Evolutionary conservation across 805 yeast genomes (phyloP).

Genomic region (Starmerella stellata): DNA sequence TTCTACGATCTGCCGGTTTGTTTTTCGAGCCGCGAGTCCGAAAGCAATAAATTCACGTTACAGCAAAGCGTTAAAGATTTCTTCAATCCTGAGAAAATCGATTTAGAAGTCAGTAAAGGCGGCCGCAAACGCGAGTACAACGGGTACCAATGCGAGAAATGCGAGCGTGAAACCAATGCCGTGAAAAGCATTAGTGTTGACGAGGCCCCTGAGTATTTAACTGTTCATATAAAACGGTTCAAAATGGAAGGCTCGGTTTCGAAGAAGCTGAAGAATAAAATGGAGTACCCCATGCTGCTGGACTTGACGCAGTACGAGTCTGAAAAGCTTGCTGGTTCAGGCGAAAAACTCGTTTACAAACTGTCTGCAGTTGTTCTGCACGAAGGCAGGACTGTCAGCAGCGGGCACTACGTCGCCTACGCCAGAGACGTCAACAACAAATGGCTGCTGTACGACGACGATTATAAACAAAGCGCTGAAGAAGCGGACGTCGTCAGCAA

Average conservation of each 20-base stretch:
- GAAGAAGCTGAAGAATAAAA: conserved; percentile 65
- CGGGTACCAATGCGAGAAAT: conserved; percentile 64
- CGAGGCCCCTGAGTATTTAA: conserved; percentile 72
- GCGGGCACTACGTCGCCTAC: conserved; percentile 86
- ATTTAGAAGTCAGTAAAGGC: conserved; percentile 28
- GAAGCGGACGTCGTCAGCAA: conserved; percentile 63
- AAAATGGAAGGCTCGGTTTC: conserved; percentile 51
- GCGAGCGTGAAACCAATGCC: conserved; percentile 62
- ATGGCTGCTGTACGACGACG: conserved; percentile 94
- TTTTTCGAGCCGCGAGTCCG: conserved; percentile 24
- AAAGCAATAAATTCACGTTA: conserved; percentile 37
- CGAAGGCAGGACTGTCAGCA: conserved; percentile 78
- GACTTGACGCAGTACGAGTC: conserved; percentile 44
- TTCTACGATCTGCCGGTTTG: conserved; percentile 82
- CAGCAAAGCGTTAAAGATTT: conserved; percentile 63
- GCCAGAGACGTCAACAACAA: conserved; percentile 81
- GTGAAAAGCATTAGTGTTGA: conserved; percentile 54
- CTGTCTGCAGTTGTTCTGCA: conserved; percentile 75
- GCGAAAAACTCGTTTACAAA: conserved; percentile 41
- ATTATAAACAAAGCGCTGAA: conserved; percentile 53
- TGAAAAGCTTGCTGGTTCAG: conserved; percentile 5
- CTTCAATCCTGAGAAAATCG: conserved; percentile 61
- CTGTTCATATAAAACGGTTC: conserved; percentile 78
- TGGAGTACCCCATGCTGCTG: conserved; percentile 58
- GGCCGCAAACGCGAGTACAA: conserved; percentile 26